These are phyloP conservation scores for Nitzschia putrida DNA, from an alignment of 108 stramenopile genomes.

Conservation along the genomic window DNA sequence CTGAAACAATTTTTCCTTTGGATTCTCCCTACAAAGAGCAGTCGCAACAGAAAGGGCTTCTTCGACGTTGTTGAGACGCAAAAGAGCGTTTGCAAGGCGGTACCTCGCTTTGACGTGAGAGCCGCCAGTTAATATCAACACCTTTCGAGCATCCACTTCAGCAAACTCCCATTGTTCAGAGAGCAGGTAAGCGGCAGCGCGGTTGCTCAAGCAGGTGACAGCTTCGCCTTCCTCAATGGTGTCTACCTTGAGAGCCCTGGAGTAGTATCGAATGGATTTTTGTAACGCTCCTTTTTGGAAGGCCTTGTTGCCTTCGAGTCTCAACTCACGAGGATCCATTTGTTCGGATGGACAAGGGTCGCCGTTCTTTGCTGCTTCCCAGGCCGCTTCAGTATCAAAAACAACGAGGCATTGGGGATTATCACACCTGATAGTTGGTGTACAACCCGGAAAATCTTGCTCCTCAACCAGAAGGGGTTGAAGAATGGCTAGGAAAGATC, in stretches of 20 bases:
- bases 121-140: no score
- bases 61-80: no score
- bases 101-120: no score
- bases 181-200: conserved; percentile 14
- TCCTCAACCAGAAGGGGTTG: conserved; percentile 25
- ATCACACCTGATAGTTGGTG: no score
- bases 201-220: conserved; percentile 31
- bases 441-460: conserved; percentile 16
- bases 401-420: no score
- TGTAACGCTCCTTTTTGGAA: conserved; percentile 15
- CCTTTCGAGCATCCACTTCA: neutral
- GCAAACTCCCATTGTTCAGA: conserved; percentile 16
- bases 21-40: no score
- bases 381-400: no score
- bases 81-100: no score
- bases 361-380: conserved; percentile 11
- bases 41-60: no score
- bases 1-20: no score
- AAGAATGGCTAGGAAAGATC: conserved; percentile 26
- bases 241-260: conserved; percentile 9
- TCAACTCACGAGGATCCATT: neutral
- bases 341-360: neutral
- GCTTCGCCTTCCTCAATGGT: conserved; percentile 4
- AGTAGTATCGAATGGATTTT: conserved; percentile 7
- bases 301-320: conserved; percentile 4